phyloP scores from a whole-genome alignment of 208 protist genomes.

The Balamuthia mandrillaris region DNA sequence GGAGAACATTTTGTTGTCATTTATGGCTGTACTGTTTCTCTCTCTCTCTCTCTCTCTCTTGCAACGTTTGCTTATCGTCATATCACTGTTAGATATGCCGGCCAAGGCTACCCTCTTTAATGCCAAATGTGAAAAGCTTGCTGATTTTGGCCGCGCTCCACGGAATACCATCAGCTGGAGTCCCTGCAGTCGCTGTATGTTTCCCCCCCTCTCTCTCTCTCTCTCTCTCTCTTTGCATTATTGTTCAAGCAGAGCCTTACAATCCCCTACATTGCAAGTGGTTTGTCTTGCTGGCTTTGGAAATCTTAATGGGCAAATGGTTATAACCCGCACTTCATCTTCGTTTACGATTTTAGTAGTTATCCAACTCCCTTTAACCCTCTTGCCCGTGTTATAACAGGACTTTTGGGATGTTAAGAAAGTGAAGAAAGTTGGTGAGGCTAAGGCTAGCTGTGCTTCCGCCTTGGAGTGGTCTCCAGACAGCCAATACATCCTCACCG shows the following conservation, averaged over 20 bases:
- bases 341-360: background rate
- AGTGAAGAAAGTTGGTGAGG: slow-evolving; percentile 32
- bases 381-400: background rate
- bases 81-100: slow-evolving; percentile 24
- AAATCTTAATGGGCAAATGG: slow-evolving; percentile 43
- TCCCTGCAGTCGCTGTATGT: slow-evolving; percentile 45
- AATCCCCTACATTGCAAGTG: too few relatives aligned
- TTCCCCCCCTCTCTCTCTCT: too few relatives aligned
- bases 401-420: slow-evolving; percentile 45
- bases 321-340: background rate
- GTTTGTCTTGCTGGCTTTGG: slow-evolving; percentile 50
- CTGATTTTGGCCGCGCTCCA: slow-evolving; percentile 44
- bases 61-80: background rate
- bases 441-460: slow-evolving; percentile 37
- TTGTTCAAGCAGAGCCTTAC: too few relatives aligned
- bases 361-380: background rate
- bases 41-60: background rate
- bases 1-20: slow-evolving; percentile 40
- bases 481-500: slow-evolving; percentile 40
- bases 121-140: slow-evolving; percentile 31
- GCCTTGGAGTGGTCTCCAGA: slow-evolving; percentile 54
- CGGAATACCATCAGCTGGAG: slow-evolving; percentile 53
- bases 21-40: slow-evolving; percentile 40
- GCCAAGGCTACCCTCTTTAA: slow-evolving; percentile 50
- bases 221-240: too few relatives aligned